Evolutionary conservation across 2,329 filamentous ascomycete genomes (phyloP), one percentile per base, ranked within the genome.

Genomic region (Aschersonia sp.): DNA sequence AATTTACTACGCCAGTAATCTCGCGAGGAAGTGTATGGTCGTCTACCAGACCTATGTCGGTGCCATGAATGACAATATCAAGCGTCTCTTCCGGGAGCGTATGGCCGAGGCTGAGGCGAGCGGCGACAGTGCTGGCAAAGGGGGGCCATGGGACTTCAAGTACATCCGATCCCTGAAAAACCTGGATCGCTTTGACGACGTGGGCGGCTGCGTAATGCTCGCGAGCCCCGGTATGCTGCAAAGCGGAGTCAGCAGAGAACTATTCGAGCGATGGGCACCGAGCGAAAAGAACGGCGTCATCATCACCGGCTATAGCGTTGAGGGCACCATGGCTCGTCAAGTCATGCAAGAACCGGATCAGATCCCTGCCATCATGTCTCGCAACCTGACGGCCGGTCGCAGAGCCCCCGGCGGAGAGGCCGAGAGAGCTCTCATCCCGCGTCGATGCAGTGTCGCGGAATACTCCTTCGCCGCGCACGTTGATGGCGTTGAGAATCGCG

Each of bases 11-110:
- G 94, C 94, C 47, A 92, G 87, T 57, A 95, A 94, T 58, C 77
- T 97, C 41, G 92, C 92, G 1, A 75, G 90, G 52, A 92, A 95
- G 65, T 98, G 92, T 68, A 98, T 98, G 92, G 79, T 95, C 32
- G 88, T 97, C 4, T 98, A 98, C 61, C 92, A 97, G 63, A 98
- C 92, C 1, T 98, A 97, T 58, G 87, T 97, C 45, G 87, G 89
- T 45, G 88, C 89, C 48, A 98, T 98, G 92, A 98, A 98, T 62
- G 90, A 97, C 59, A 97, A 95, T 58, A 97, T 98, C 70, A 95
- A 95, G 64, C 79, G 87, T 9, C 76, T 95, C n/a, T 95, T 95
- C 66, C 77, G 84, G 47, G 88, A 94, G 64, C 81, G 87, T 44
- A 94, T 95, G 79, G 87, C 87, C 4, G 87, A 94, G 62, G 86